Evolutionary conservation across 352 stramenopile genomes (phyloP).

Genomic region (Achlya hypogyna): DNA sequence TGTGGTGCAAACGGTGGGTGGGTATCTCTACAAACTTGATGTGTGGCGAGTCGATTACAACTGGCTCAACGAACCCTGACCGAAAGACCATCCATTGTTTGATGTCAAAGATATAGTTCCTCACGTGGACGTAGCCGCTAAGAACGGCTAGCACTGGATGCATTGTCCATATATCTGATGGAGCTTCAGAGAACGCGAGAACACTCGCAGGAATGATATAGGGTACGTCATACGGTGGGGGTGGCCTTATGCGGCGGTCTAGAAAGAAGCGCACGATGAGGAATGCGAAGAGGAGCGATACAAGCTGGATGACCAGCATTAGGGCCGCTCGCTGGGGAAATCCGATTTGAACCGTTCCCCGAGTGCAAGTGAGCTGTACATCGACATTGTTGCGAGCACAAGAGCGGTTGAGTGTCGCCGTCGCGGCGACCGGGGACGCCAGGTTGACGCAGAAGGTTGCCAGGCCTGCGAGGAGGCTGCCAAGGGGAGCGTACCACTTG

Average conservation of each 20-base stretch:
- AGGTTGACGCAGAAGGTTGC: not conserved
- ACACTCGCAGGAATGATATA: not conserved
- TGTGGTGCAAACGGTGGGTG: no score
- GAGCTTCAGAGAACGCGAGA: not conserved
- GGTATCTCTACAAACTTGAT: no score
- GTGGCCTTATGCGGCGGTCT: not conserved
- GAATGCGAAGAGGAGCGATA: not conserved
- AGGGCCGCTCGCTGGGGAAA: not conserved
- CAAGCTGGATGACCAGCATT: not conserved
- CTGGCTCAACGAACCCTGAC: no score
- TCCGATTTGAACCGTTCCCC: not conserved
- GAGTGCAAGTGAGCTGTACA: not conserved
- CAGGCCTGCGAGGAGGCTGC: not conserved
- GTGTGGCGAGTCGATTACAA: no score
- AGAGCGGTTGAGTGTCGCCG: not conserved
- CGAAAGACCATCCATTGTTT: slow-evolving; percentile 6
- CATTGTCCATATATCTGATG: not conserved
- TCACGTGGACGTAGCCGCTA: not conserved
- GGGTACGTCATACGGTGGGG: not conserved
- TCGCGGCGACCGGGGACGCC: not conserved
- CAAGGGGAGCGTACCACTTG: not conserved
- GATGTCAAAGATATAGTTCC: not conserved
- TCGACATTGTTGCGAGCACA: not conserved
- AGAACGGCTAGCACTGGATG: not conserved
- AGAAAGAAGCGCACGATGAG: not conserved